Evolutionary conservation across 2,329 filamentous ascomycete species (phyloP).

Genomic region (Cladosporium cucumerinum): DNA sequence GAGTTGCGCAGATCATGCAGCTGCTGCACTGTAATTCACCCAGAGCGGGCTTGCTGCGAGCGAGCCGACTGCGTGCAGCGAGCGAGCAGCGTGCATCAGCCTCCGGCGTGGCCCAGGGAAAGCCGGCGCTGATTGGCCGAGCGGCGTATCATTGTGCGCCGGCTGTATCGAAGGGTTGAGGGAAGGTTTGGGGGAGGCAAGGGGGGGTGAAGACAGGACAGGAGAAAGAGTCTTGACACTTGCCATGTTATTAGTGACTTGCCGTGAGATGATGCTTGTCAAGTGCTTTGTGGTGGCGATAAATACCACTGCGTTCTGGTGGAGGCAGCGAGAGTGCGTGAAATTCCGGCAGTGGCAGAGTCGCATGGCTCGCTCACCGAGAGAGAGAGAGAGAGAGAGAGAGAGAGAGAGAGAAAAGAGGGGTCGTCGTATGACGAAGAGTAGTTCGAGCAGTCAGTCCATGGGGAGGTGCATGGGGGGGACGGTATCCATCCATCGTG

Average conservation of each 20-base stretch:
- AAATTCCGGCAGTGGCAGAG: not conserved
- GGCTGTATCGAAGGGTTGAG: not conserved
- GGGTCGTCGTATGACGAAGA: not conserved
- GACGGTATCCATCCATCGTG: not conserved
- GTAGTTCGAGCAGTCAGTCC: too few species aligned
- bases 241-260: not conserved
- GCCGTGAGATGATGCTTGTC: not conserved
- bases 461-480: not conserved
- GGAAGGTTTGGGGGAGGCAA: not conserved
- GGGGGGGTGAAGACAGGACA: not conserved
- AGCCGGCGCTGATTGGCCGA: not conserved
- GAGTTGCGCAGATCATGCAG: conserved; percentile 5
- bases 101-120: not conserved
- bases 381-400: not conserved
- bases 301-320: not conserved
- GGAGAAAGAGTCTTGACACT: not conserved
- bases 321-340: not conserved
- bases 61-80: not conserved
- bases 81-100: not conserved
- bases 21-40: not conserved
- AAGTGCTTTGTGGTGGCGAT: not conserved
- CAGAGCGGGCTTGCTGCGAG: not conserved
- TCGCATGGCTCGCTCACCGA: not conserved
- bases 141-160: not conserved
- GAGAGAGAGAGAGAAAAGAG: not conserved